phyloP scores from a whole-genome alignment of 129 eudicot species.

The Tagetes patula region DNA sequence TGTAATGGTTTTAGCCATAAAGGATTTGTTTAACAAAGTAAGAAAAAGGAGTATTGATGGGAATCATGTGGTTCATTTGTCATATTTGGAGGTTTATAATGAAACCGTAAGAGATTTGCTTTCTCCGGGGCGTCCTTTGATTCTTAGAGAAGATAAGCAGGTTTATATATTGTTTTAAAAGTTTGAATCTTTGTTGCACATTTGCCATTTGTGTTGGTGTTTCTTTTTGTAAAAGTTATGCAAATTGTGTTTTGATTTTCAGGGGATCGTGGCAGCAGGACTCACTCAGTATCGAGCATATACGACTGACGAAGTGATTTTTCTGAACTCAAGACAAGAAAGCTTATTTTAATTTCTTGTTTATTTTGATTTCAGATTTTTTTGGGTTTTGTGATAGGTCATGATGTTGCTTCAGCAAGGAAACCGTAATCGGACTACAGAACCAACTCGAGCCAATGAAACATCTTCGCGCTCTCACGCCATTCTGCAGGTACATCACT shows the following conservation, averaged over 20 bases:
- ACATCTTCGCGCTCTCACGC: slow-evolving; percentile 91
- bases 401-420: slow-evolving; percentile 90
- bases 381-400: slow-evolving; percentile 44
- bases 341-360: background rate
- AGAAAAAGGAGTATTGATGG: slow-evolving; percentile 78
- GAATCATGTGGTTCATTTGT: slow-evolving; percentile 70
- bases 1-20: slow-evolving; percentile 90
- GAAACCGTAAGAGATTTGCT: slow-evolving; percentile 92
- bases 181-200: background rate
- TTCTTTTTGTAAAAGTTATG: background rate
- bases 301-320: slow-evolving; percentile 70
- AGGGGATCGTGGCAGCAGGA: slow-evolving; percentile 90
- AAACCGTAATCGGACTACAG: slow-evolving; percentile 76
- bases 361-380: background rate
- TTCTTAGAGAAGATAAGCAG: slow-evolving; percentile 91
- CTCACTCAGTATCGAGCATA: slow-evolving; percentile 81
- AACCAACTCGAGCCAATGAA: slow-evolving; percentile 89
- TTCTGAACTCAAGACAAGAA: background rate
- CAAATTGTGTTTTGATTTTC: slow-evolving; percentile 13
- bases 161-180: slow-evolving; percentile 26
- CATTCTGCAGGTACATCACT: slow-evolving; percentile 68
- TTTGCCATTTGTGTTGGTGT: background rate
- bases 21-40: slow-evolving; percentile 72
- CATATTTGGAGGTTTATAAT: slow-evolving; percentile 88
- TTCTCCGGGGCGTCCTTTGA: slow-evolving; percentile 83